A percentile compares a stretch with the other conserved stretches of the same genome.
Conservation (phyloP, 1,284 basidiomycete species). For the Trametes pubescens region DNA sequence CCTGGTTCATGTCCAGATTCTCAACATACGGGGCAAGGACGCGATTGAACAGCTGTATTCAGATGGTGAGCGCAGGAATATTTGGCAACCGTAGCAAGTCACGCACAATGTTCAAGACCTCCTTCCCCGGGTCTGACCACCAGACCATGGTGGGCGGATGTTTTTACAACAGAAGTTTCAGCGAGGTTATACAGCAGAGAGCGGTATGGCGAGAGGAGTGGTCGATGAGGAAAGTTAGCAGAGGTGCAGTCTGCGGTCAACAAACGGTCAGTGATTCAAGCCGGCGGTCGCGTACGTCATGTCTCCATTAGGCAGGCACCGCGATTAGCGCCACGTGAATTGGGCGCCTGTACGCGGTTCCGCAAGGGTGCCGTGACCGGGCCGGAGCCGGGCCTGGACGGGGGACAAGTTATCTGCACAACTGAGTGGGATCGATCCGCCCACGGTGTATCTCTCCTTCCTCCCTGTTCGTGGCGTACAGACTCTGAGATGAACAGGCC, state of each 20-base stretch:
- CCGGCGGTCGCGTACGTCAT: conserved; percentile 30
- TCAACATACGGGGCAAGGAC: conserved; percentile 97
- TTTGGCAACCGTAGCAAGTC: background rate
- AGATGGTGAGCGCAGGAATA: conserved; percentile 6
- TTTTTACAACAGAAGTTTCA: background rate
- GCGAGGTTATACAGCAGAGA: background rate
- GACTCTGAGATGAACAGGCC: conserved; percentile 15
- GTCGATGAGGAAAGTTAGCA: background rate
- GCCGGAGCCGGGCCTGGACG: conserved; percentile 15
- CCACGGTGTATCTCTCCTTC: conserved; percentile 7
- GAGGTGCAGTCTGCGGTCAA: background rate
- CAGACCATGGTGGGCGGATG: conserved; percentile 59
- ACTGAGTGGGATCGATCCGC: conserved; percentile 12
- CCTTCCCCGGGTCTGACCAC: conserved; percentile 83
- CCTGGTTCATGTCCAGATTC: conserved; percentile 94
- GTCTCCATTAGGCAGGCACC: conserved; percentile 8
- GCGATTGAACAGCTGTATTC: conserved; percentile 82
- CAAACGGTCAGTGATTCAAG: conserved; percentile 4
- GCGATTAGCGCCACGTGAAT: background rate
- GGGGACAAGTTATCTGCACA: conserved; percentile 4
- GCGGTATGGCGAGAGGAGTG: background rate
- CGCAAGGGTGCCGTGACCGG: conserved; percentile 7
- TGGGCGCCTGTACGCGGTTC: conserved; percentile 9
- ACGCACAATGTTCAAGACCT: conserved; percentile 76
- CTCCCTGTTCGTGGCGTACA: conserved; percentile 10